Evolutionary conservation across 495 filamentous ascomycete species (phyloP).

Genomic region (Penicillium nucicola): DNA sequence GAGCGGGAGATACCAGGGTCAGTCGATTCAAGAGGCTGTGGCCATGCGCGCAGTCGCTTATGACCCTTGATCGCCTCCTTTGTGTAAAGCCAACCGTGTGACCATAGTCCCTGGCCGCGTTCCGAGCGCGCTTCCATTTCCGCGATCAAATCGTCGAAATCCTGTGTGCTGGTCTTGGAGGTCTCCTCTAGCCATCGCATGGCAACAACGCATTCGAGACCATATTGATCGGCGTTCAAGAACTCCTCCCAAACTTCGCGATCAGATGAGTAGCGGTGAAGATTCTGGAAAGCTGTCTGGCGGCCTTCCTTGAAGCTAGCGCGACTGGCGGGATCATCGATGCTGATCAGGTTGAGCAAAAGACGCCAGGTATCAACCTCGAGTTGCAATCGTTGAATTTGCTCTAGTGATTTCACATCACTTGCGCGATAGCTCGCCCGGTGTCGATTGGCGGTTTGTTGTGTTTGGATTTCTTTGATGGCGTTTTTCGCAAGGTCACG

Average conservation of each 20-base stretch:
- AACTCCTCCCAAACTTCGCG: constrained; percentile 63
- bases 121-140: constrained; percentile 62
- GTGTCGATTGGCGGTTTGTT: constrained; percentile 35
- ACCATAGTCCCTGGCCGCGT: constrained; percentile 63
- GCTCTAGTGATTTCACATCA: constrained; percentile 46
- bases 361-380: constrained; percentile 90
- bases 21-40: constrained; percentile 60
- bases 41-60: constrained; percentile 69
- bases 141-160: constrained; percentile 71
- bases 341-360: constrained; percentile 59
- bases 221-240: constrained; percentile 62
- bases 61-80: constrained; percentile 83
- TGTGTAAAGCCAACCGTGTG: constrained; percentile 89
- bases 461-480: constrained; percentile 36
- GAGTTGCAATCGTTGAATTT: constrained; percentile 60
- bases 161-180: constrained; percentile 57
- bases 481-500: constrained; percentile 38
- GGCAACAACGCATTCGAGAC: constrained; percentile 68
- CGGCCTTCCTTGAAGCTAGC: constrained; percentile 34
- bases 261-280: constrained; percentile 59
- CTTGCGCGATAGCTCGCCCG: constrained; percentile 29
- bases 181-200: constrained; percentile 80
- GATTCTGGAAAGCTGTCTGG: constrained; percentile 37
- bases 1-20: constrained; percentile 52
- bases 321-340: constrained; percentile 41